Evolutionary conservation across 129 eudicot species (phyloP).

Genomic region (Artemisia tridentata): DNA sequence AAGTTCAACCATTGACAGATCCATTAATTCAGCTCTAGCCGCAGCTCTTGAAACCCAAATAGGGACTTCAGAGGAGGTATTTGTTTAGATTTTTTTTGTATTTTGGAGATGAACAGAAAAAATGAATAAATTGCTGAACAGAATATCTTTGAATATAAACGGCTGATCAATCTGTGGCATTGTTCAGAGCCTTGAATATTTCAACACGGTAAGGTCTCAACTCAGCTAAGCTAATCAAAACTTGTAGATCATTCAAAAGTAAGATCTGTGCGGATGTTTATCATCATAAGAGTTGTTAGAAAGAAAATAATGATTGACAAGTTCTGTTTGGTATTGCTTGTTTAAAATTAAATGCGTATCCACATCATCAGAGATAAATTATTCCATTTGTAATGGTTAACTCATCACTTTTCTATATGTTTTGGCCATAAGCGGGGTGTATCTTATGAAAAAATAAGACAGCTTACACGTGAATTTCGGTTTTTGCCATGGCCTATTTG

Average conservation of each 20-base stretch:
- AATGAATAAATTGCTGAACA: not conserved
- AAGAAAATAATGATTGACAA: too few relatives aligned
- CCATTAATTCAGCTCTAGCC: conserved; percentile 57
- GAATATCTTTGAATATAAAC: not conserved
- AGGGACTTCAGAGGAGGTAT: conserved; percentile 89
- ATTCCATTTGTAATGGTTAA: too few relatives aligned
- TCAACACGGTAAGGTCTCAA: conserved; percentile 57
- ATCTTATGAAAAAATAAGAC: too few relatives aligned
- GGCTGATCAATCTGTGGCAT: conserved; percentile 55
- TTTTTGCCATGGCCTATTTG: too few relatives aligned
- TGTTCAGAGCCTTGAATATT: conserved; percentile 79
- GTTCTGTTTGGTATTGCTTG: too few relatives aligned
- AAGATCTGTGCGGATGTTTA: not conserved
- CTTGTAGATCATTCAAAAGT: too few relatives aligned
- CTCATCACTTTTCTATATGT: too few relatives aligned
- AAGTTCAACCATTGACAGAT: conserved; percentile 44
- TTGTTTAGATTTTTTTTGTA: not conserved
- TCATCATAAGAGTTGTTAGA: too few relatives aligned
- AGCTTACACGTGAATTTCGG: too few relatives aligned
- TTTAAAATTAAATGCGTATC: too few relatives aligned
- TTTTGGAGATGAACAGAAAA: conserved; percentile 1
- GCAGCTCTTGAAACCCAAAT: conserved; percentile 64
- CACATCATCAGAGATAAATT: too few relatives aligned
- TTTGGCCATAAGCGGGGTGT: too few relatives aligned
- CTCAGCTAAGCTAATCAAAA: not conserved